These are phyloP conservation scores for Lathyrus aphaca DNA, from an alignment of 306 rosid species.

Conservation along the genomic window DNA sequence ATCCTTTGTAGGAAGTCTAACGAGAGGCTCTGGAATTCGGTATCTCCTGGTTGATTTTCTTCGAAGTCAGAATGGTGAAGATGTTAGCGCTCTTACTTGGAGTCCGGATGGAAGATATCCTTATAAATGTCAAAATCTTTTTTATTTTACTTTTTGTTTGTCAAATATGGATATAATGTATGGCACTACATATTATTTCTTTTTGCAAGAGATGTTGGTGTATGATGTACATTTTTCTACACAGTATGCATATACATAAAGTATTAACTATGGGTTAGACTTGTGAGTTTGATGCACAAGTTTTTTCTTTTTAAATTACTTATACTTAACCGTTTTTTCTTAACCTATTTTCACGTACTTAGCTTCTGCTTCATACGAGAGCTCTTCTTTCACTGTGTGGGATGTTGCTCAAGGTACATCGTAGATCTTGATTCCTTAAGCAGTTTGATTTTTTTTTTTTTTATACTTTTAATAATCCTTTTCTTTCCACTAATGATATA, in stretches of 20 bases:
- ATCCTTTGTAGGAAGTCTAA: slow-evolving; percentile 71
- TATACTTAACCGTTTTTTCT: slow-evolving; percentile 45
- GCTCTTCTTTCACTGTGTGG: slow-evolving; percentile 90
- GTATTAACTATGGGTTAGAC: slow-evolving; percentile 5
- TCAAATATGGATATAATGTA: not conserved
- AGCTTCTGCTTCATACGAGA: slow-evolving; percentile 87
- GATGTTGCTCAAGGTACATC: slow-evolving; percentile 89
- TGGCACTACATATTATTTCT: not conserved
- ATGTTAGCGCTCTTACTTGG: slow-evolving; percentile 86
- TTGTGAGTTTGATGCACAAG: not conserved
- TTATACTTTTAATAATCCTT: not conserved
- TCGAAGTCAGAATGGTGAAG: slow-evolving; percentile 66
- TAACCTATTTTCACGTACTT: slow-evolving; percentile 69
- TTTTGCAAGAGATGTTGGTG: slow-evolving; percentile 22
- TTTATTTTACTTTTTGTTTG: slow-evolving; percentile 29
- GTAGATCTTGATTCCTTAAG: slow-evolving; percentile 24
- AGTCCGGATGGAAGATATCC: slow-evolving; percentile 99
- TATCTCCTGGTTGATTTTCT: slow-evolving; percentile 87
- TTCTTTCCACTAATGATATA: slow-evolving; percentile 2
- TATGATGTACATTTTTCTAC: not conserved
- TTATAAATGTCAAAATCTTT: slow-evolving; percentile 2
- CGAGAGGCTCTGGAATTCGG: slow-evolving; percentile 85
- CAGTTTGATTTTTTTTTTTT: slow-evolving; percentile 21
- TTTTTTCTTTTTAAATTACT: slow-evolving; percentile 20
- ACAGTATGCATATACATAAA: not conserved